Evolutionary conservation across 805 yeast species (phyloP), one percentile per base, ranked within the genome.

Genomic region (Ogataea methanolica): DNA sequence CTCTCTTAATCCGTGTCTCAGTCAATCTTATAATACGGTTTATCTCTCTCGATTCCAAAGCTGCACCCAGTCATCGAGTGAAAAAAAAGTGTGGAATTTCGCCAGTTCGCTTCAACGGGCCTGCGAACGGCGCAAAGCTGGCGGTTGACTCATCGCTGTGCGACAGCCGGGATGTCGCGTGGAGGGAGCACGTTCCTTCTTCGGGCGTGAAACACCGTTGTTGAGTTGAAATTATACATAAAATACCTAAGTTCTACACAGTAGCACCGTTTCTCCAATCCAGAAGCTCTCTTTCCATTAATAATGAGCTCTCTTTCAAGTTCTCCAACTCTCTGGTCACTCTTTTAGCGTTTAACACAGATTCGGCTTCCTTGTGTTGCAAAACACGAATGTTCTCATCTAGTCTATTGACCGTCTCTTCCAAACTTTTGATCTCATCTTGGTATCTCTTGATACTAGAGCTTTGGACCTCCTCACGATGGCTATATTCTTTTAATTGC

Each of bases 391-490:
- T 58, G n/a, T 67, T 72, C 41, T 63, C 72, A 55, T 65, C 75
- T 67, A 73, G 69, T 60, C 67, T 75, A 14, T 62, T 51, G 33
- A 82, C 71, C 48, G 78, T 77, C 40, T 73, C 70, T 51, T 80
- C 83, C 50, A 76, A 74, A 45, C 74, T 74, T 50, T 75, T 69
- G 57, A 79, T 80, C 53, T 84, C 90, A 43, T 76, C 82, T 50
- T 78, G 78, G 48, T 81, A 80, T 45, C 74, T 67, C 44, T 73
- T 71, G 35, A 79, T 70, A 22, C 79, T 73, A 40, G 69, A 70
- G 4, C 70, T 58, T 53, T 83, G 84, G 51, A 72, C 77, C 29
- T 74, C 79, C 45, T 74, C 71, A 41, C 78, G 73, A 35, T 72
- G 70, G 47, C 76, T 74, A 41, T 83, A 64, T 29, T 82, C 83